Percentiles rank a stretch among this genome's conserved stretches.
phyloP scores from a whole-genome alignment of 2,329 filamentous ascomycete species.

The Verticillium nubilum region DNA sequence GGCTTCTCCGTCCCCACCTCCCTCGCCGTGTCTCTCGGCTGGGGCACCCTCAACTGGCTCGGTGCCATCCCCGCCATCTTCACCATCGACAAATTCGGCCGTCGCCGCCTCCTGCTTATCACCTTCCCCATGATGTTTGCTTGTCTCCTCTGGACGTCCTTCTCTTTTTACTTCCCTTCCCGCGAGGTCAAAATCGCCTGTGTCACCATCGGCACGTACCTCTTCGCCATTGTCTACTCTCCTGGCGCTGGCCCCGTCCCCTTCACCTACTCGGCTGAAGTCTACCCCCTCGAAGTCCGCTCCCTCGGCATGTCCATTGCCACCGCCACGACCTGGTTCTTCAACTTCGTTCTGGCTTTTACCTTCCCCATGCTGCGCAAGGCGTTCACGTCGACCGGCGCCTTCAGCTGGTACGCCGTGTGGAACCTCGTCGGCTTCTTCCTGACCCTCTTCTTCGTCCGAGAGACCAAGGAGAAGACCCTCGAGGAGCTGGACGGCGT shows the following conservation, averaged over 20 bases:
- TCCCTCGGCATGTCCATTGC: constrained; percentile 56
- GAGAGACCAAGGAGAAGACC: constrained; percentile 39
- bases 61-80: constrained; percentile 59
- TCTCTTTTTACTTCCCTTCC: constrained; percentile 38
- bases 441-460: constrained; percentile 32
- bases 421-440: constrained; percentile 44
- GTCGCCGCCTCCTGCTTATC: constrained; percentile 55
- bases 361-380: constrained; percentile 40
- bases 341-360: constrained; percentile 33
- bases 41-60: constrained; percentile 60
- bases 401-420: constrained; percentile 42
- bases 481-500: constrained; percentile 34
- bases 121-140: constrained; percentile 62
- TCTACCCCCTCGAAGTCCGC: constrained; percentile 59
- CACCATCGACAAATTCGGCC: constrained; percentile 64
- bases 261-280: constrained; percentile 63
- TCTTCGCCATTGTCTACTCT: constrained; percentile 45
- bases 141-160: constrained; percentile 40
- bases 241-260: constrained; percentile 59
- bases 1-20: constrained; percentile 42
- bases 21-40: constrained; percentile 56
- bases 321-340: constrained; percentile 46
- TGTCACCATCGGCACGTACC: constrained; percentile 42
- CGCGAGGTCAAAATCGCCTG: constrained; percentile 31
- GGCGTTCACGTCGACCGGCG: constrained; percentile 40